Base-by-base conservation (phyloP, 306 rosid genomes). In the Lathyrus sativus region DNA sequence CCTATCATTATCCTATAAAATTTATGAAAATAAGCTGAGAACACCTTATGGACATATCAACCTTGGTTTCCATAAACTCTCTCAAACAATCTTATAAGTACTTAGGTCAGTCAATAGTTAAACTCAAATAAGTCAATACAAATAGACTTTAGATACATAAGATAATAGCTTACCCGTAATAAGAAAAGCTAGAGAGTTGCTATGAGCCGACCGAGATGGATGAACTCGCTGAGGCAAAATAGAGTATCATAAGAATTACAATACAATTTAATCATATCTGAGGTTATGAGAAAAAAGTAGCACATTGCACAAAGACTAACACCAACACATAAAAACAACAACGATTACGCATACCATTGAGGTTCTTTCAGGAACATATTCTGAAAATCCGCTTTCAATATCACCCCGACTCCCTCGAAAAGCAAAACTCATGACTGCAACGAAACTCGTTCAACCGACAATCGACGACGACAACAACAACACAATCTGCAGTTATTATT, bases 131-230 rank as follows among this genome's bases (percentile, higher is more conserved):
- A 51, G 29, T 9, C 12, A 50, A 51, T 19, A 4, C 31, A 51
- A 18, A 22, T 4, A 51, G 5, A 18, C 58, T 6, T 29, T 41
- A 57, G 56, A 35, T 6, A n/a, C 33, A 35, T 48, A 51, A 26
- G 74, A 70, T 18, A 48, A 57, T 17, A n/a, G 65, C 38, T 56
- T 68, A 90, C 98, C 97, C 76, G 96, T 88, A 43, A 85, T 82
- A 24, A 92, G 93, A 75, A 92, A 88, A 65, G 92, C 87, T 48
- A 92, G 88, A 3, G 93, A 82, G 59, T 88, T 89, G 66, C 82
- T 61, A 58, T 68, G 39, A 56, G 56, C 67, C 19, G 78, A 78
- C 41, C 83, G 78, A 42, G 81, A 56, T 42, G 81, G 73, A 46
- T 72, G 83, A 56, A 78, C 65, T 5, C 80, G 72, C 82, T 74